Conservation (phyloP, 768 basidiomycete species). For the Tylopilus intermedius region DNA sequence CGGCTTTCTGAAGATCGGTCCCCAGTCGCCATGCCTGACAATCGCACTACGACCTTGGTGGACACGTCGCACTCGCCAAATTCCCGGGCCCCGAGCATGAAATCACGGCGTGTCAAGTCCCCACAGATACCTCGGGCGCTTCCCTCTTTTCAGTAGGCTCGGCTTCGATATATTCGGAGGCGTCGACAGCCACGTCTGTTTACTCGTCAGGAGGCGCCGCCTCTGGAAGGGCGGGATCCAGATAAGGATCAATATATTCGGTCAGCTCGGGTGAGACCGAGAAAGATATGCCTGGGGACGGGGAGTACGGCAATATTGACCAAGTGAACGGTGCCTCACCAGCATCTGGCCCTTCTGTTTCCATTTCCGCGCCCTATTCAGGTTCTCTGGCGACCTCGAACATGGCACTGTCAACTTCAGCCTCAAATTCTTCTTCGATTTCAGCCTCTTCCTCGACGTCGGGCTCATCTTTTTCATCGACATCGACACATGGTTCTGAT, state of each 20-base stretch:
- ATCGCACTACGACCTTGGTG: conserved; percentile 4
- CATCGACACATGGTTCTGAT: conserved; percentile 16
- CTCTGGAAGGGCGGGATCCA: conserved; percentile 4
- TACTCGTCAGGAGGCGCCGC: conserved; percentile 12
- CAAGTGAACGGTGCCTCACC: conserved; percentile 5
- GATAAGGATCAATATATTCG: conserved; percentile 14
- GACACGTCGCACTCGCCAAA: background rate
- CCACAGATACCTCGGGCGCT: conserved; percentile 22
- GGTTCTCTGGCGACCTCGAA: background rate
- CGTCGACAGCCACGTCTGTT: conserved; percentile 24
- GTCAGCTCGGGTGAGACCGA: conserved; percentile 15
- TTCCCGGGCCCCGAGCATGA: background rate
- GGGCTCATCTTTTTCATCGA: conserved; percentile 5
- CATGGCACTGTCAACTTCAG: conserved; percentile 6
- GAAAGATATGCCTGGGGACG: conserved; percentile 9
- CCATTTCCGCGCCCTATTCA: conserved; percentile 2
- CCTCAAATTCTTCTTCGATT: conserved; percentile 14
- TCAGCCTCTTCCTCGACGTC: conserved; percentile 14
- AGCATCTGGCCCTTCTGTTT: background rate
- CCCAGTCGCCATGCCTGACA: background rate
- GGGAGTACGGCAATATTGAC: conserved; percentile 7
- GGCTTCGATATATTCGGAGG: conserved; percentile 25
- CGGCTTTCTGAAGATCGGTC: conserved; percentile 14
- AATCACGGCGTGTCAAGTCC: conserved; percentile 17
- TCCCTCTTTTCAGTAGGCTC: conserved; percentile 27